phyloP scores from a whole-genome alignment of 179 eudicot species.

The Vitellaria paradoxa region DNA sequence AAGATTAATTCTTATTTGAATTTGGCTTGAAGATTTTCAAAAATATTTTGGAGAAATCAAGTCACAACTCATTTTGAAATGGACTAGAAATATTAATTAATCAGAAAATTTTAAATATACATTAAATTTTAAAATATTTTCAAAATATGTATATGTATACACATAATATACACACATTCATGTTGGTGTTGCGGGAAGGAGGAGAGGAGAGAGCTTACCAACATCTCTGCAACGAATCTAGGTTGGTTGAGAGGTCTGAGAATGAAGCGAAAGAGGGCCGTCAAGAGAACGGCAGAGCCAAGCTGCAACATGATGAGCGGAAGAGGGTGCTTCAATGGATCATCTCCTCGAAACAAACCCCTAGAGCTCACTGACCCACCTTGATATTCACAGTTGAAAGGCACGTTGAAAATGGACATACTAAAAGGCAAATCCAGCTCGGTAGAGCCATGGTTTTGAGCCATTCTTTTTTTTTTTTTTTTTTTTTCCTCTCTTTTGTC shows the following conservation, averaged over 20 bases:
- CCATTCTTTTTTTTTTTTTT: too few relatives aligned
- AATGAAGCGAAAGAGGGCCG: neutral
- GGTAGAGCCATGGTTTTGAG: too few relatives aligned
- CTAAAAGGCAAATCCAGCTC: neutral
- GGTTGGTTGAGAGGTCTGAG: conserved; percentile 15
- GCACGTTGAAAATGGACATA: neutral
- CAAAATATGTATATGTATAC: too few relatives aligned
- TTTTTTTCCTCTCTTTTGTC: too few relatives aligned
- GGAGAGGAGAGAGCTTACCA: conserved; percentile 1
- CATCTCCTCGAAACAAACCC: conserved; percentile 6
- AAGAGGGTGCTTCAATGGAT: conserved; percentile 2
- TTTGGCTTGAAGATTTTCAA: too few relatives aligned
- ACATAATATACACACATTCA: too few relatives aligned
- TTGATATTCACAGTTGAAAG: neutral
- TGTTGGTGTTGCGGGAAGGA: neutral
- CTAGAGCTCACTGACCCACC: neutral
- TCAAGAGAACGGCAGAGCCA: neutral
- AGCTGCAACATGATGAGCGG: neutral
- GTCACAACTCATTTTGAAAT: too few relatives aligned
- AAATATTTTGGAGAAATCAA: too few relatives aligned
- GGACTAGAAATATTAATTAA: too few relatives aligned
- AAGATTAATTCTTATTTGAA: too few relatives aligned
- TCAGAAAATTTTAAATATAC: too few relatives aligned
- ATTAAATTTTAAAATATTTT: too few relatives aligned
- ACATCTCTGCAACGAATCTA: conserved; percentile 14